A percentile compares a stretch with the other conserved stretches of the same genome.
phyloP scores from a whole-genome alignment of 208 protist genomes.

The Crithidia mellificae region DNA sequence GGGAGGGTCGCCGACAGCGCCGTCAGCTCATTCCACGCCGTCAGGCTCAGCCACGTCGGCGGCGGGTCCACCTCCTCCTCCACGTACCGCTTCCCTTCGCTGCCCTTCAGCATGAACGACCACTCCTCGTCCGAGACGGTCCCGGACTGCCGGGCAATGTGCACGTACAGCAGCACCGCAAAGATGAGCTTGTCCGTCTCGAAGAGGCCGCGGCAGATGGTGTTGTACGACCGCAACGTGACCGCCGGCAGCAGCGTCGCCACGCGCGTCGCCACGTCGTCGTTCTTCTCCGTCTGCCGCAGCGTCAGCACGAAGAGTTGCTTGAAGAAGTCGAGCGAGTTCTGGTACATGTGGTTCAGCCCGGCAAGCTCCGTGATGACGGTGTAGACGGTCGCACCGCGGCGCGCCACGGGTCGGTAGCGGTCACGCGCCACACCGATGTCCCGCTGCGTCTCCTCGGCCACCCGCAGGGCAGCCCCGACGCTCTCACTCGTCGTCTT shows the following conservation, averaged over 20 bases:
- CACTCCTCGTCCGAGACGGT: constrained; percentile 79
- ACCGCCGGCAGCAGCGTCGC: constrained; percentile 82
- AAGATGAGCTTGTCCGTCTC: constrained; percentile 96
- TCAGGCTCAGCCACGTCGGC: constrained; percentile 87
- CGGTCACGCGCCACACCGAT: constrained; percentile 92
- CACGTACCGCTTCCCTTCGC: constrained; percentile 68
- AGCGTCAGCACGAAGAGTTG: constrained; percentile 91
- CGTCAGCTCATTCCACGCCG: constrained; percentile 92
- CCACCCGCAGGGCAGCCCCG: constrained; percentile 82
- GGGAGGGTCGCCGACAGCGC: constrained; percentile 81
- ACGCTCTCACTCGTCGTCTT: constrained; percentile 94
- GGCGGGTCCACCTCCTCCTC: constrained; percentile 77
- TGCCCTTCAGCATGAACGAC: constrained; percentile 89
- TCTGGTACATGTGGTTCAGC: constrained; percentile 96
- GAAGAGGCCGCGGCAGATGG: constrained; percentile 95
- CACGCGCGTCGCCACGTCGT: constrained; percentile 78
- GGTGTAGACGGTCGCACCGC: constrained; percentile 95
- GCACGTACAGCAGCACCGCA: constrained; percentile 93
- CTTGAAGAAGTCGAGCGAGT: constrained; percentile 94
- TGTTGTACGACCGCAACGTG: constrained; percentile 90
- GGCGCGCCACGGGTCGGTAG: constrained; percentile 93
- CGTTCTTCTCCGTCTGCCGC: constrained; percentile 79
- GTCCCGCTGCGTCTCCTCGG: constrained; percentile 93
- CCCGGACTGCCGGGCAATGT: constrained; percentile 81
- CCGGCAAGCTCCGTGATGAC: constrained; percentile 90